These are phyloP conservation scores for Williopsis jadinii DNA, from an alignment of 1,139 yeast genomes.

Conservation along the genomic window DNA sequence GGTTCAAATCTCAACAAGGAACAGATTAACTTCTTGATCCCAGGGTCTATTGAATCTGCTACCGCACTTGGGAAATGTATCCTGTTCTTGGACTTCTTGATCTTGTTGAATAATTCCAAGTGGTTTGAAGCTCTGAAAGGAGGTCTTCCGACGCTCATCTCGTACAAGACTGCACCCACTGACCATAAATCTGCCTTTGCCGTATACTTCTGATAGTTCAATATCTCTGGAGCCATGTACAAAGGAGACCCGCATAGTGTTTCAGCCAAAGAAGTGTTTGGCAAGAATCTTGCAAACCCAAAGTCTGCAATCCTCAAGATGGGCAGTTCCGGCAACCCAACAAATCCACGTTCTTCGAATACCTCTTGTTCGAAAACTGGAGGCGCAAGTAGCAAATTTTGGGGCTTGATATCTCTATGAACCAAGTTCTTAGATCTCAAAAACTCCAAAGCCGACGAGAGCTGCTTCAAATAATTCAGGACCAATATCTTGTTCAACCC, in stretches of 20 bases:
- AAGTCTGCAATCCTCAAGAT: conserved; percentile 91
- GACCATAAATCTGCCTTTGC: conserved; percentile 98
- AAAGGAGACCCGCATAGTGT: conserved; percentile 95
- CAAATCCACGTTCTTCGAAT: conserved; percentile 51
- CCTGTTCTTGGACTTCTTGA: conserved; percentile 72
- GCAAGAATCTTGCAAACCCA: conserved; percentile 93
- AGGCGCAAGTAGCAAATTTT: conserved; percentile 77
- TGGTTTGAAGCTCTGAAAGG: conserved; percentile 94
- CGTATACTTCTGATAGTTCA: conserved; percentile 88
- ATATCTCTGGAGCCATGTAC: conserved; percentile 97
- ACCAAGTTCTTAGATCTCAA: conserved; percentile 78
- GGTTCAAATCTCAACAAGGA: conserved; percentile 79
- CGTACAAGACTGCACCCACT: conserved; percentile 92
- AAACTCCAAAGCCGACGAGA: conserved; percentile 77
- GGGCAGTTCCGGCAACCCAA: conserved; percentile 85
- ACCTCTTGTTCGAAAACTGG: conserved; percentile 54
- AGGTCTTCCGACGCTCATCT: conserved; percentile 92
- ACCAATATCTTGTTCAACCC: conserved; percentile 79
- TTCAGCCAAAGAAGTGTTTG: conserved; percentile 90
- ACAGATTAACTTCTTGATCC: conserved; percentile 62
- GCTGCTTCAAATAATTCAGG: conserved; percentile 78
- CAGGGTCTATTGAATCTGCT: conserved; percentile 32
- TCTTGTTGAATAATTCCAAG: conserved; percentile 77
- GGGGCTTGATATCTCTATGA: conserved; percentile 93
- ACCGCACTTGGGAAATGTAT: conserved; percentile 61